Percentiles rank a stretch among this genome's conserved stretches.
Evolutionary conservation across 257 asterid genomes (phyloP).

Genomic region (Plectranthus barbatus): DNA sequence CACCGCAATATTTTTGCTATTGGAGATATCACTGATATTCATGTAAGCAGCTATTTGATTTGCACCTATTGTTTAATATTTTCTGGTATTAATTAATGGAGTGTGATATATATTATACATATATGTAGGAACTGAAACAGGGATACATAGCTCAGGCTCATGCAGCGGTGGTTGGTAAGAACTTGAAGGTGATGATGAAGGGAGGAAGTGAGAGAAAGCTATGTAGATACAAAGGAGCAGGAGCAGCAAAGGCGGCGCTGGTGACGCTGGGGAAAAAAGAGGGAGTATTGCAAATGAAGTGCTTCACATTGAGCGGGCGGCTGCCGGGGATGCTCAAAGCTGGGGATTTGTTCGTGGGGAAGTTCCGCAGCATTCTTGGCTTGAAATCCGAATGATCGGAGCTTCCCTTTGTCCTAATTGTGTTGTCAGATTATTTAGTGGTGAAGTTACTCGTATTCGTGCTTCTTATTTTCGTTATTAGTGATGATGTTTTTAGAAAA

Average conservation of each 20-base stretch:
- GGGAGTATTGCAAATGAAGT: constrained; percentile 44
- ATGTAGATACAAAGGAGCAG: constrained; percentile 44
- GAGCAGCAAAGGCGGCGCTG: constrained; percentile 47
- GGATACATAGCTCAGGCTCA: constrained; percentile 68
- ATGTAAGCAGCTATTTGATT: too few species aligned
- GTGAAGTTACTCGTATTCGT: too few species aligned
- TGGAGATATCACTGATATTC: constrained; percentile 72
- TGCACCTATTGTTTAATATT: too few species aligned
- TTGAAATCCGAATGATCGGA: too few species aligned
- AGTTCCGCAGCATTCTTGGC: constrained; percentile 50
- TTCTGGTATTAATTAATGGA: too few species aligned
- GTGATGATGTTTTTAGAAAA: too few species aligned
- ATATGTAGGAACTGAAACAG: constrained; percentile 90
- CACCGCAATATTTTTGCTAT: constrained; percentile 52
- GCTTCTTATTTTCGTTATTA: too few species aligned
- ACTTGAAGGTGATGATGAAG: constrained; percentile 42
- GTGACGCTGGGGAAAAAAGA: constrained; percentile 73
- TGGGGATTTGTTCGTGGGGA: constrained; percentile 67
- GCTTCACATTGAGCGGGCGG: constrained; percentile 52
- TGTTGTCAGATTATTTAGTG: too few species aligned
- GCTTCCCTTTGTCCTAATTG: too few species aligned
- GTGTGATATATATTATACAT: not conserved
- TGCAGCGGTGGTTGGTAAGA: constrained; percentile 54
- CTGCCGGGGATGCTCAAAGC: constrained; percentile 75
- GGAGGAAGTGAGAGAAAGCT: constrained; percentile 33